These are phyloP conservation scores for Talaromyces sp. DNA, from an alignment of 2,329 filamentous ascomycete genomes.

Conservation along the genomic window DNA sequence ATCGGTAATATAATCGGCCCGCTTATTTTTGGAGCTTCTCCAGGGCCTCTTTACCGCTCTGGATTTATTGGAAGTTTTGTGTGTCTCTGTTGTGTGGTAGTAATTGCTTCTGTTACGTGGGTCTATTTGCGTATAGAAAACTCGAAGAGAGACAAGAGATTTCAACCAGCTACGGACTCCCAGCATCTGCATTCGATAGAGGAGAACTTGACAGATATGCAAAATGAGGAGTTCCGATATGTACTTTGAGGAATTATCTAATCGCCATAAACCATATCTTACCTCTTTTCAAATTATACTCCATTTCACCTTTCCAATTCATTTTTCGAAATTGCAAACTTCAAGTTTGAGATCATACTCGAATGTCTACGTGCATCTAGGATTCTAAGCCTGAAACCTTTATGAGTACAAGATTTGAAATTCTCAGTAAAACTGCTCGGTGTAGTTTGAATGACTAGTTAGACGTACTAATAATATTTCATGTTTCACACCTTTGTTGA, in stretches of 20 bases:
- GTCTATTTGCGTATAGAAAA: conserved; percentile 2
- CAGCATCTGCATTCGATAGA: conserved; percentile 1
- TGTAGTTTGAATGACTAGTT: too few species aligned
- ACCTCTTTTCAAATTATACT: too few species aligned
- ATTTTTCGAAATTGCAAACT: too few species aligned
- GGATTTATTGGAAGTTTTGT: conserved; percentile 8
- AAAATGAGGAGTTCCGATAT: conserved; percentile 6
- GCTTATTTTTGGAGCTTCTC: conserved; percentile 4
- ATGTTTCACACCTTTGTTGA: too few species aligned
- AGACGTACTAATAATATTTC: too few species aligned
- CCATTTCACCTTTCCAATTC: too few species aligned
- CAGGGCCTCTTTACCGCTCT: conserved; percentile 4
- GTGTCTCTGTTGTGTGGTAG: conserved; percentile 2
- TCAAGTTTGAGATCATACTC: too few species aligned
- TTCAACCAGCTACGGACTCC: not conserved
- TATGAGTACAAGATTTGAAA: too few species aligned
- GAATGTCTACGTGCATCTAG: too few species aligned
- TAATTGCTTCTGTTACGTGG: not conserved
- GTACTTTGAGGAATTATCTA: not conserved
- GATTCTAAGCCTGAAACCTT: too few species aligned
- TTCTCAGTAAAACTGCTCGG: too few species aligned
- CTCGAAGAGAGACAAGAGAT: not conserved
- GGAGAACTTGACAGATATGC: conserved; percentile 6
- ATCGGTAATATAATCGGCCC: conserved; percentile 6
- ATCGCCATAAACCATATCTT: not conserved